These are phyloP conservation scores for Lodderomyces elongisporus DNA, from an alignment of 1,139 yeast species.

Conservation along the genomic window DNA sequence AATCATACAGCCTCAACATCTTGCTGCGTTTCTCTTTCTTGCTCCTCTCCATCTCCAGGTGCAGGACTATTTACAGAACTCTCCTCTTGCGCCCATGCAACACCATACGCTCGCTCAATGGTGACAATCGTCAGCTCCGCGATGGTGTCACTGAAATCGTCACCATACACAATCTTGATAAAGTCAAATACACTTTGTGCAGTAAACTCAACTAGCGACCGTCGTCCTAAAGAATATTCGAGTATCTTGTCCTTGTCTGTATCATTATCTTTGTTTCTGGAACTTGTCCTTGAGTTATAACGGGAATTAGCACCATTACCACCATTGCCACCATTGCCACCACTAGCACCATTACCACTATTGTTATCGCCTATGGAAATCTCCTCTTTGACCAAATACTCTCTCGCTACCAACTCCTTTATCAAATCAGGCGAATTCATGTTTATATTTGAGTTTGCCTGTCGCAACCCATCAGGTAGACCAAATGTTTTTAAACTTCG, in stretches of 20 bases:
- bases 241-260: constrained; percentile 15
- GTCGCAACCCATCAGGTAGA: constrained; percentile 19
- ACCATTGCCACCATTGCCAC: constrained; percentile 7
- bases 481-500: constrained; percentile 26
- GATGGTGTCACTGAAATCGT: constrained; percentile 18
- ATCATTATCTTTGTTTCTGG: too few relatives aligned
- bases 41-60: neutral
- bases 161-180: constrained; percentile 26
- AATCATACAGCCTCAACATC: too few relatives aligned
- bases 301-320: neutral
- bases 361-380: constrained; percentile 4
- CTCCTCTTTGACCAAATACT: constrained; percentile 25
- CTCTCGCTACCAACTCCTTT: constrained; percentile 27
- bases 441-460: constrained; percentile 21
- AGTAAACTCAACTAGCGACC: constrained; percentile 31
- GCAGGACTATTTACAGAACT: neutral
- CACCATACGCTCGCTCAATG: constrained; percentile 25
- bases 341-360: neutral
- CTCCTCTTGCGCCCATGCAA: constrained; percentile 6
- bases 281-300: neutral
- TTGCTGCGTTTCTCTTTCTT: too few relatives aligned
- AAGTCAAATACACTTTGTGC: constrained; percentile 26
- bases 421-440: constrained; percentile 23
- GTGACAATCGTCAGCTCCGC: constrained; percentile 23
- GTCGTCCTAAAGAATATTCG: constrained; percentile 29